These are phyloP conservation scores for Suillus americanus DNA, from an alignment of 768 basidiomycete species.

Conservation along the genomic window DNA sequence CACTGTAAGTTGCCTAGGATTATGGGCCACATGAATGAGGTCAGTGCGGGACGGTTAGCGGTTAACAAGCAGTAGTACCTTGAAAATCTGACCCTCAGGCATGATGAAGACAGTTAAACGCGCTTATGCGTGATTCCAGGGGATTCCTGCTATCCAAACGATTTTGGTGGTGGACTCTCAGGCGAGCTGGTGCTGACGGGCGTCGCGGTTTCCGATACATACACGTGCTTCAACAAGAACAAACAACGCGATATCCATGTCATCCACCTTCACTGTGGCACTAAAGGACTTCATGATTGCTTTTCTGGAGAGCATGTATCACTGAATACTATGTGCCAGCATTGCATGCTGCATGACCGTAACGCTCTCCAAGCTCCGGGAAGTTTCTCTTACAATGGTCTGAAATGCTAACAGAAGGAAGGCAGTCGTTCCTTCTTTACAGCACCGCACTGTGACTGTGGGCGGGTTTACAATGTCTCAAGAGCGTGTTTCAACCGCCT, in stretches of 20 bases:
- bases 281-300: neutral
- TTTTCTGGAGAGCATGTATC: neutral
- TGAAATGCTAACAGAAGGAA: neutral
- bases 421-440: no score
- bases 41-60: neutral
- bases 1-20: constrained; percentile 84
- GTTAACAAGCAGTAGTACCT: constrained; percentile 44
- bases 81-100: constrained; percentile 89
- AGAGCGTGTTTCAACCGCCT: neutral
- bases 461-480: neutral
- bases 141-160: constrained; percentile 6
- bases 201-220: constrained; percentile 21
- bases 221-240: constrained; percentile 40
- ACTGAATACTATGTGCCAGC: neutral
- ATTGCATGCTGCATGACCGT: neutral
- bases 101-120: constrained; percentile 38
- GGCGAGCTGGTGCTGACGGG: constrained; percentile 8
- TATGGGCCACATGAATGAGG: constrained; percentile 12
- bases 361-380: neutral
- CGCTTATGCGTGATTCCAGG: constrained; percentile 10
- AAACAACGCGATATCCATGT: constrained; percentile 34
- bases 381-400: neutral
- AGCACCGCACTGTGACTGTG: neutral
- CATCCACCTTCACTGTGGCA: neutral
- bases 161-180: constrained; percentile 19